Evolutionary conservation across 129 eudicot genomes (phyloP), one percentile per base, ranked within the genome.

Genomic region (Artemisia annua): DNA sequence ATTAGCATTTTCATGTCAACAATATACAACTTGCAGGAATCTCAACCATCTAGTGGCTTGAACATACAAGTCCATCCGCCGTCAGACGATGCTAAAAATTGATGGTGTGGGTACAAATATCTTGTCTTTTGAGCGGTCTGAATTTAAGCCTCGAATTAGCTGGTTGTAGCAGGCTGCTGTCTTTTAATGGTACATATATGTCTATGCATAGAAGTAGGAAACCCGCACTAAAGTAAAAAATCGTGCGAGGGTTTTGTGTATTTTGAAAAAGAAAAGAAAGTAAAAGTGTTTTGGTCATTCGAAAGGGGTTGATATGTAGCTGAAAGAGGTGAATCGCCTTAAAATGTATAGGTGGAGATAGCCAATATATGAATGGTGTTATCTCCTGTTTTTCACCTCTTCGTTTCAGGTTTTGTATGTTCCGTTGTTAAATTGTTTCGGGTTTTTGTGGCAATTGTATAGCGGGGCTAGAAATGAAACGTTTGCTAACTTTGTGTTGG

Each of bases 61-160:
- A 88, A 83, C 79, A 63, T 81, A 48, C 83, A 80, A 76, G 55
- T 68, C 28, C 79, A 68, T 69, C 75, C 81, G 20, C 78, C 60
- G 65, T 58, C 62, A 13, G 80, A 76, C 32, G 85, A 71, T 30
- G 84, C 69, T 80, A 43, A 74, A 54, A 60, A 77, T 35, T 67
- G 18, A 49, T 13, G 68, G 68, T 35, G 5, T 7, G 14, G 1
- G 73, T 46, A 26, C 35, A 66, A 53, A 48, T 1, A 43, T 5
- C 17, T 15, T 32, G 55, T 60, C 48, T 66, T 67, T 75, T 48
- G 73, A 30, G 46, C 46, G 11, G 46, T 39, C 46, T 7, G 46
- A 39, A 7, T 39, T 39, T 39, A 39, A 39, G 11, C 52, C 43
- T 59, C 9, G 48, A 73, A 61, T 50, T 10, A 48, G 7, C 58